Evolutionary conservation across 2,329 filamentous ascomycete species (phyloP).

Genomic region (Paecilomyces sp.): DNA sequence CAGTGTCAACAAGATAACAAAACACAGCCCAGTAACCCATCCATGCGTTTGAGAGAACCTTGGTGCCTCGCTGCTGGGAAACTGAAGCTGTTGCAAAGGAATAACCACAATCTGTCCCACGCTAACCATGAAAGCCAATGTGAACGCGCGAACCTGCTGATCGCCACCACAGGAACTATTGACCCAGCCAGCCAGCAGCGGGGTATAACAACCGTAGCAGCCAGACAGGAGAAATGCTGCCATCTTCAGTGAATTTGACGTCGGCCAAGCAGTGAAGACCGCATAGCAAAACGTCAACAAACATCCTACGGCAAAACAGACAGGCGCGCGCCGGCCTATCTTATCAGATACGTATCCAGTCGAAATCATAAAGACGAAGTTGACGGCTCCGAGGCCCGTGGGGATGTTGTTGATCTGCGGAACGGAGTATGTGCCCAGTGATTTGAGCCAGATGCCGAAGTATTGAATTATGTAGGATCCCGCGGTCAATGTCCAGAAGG

Average conservation of each 20-base stretch:
- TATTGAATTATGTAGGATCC: slow-evolving; percentile 36
- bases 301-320: slow-evolving; percentile 26
- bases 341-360: slow-evolving; percentile 1
- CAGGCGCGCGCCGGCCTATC: neutral
- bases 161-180: slow-evolving; percentile 37
- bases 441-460: slow-evolving; percentile 36
- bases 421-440: slow-evolving; percentile 26
- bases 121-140: slow-evolving; percentile 19
- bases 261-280: slow-evolving; percentile 32
- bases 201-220: slow-evolving; percentile 37
- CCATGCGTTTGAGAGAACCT: neutral
- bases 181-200: slow-evolving; percentile 35
- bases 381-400: slow-evolving; percentile 37
- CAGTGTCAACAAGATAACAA: neutral
- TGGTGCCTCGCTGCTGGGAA: neutral
- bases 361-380: slow-evolving; percentile 24
- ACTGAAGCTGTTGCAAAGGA: neutral
- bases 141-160: slow-evolving; percentile 37
- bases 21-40: neutral
- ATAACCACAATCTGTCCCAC: neutral
- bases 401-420: slow-evolving; percentile 42
- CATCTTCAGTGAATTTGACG: slow-evolving; percentile 31
- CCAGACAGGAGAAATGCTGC: slow-evolving; percentile 34
- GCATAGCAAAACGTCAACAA: slow-evolving; percentile 31
- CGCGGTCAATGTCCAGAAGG: slow-evolving; percentile 26